Evolutionary conservation across 106 monocot genomes (phyloP).

Genomic region (Acanthochlamys bracteata): DNA sequence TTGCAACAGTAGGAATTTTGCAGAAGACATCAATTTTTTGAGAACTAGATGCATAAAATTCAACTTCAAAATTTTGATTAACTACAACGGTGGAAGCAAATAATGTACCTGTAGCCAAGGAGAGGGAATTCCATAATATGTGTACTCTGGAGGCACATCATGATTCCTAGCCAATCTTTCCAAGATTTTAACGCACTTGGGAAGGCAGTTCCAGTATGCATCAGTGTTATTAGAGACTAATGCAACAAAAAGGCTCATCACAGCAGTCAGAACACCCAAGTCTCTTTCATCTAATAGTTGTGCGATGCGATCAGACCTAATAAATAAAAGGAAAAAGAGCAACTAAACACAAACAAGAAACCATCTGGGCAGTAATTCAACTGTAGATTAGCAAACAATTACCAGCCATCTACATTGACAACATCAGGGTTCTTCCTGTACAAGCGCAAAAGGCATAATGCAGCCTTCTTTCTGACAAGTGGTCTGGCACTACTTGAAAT

Average conservation of each 20-base stretch:
- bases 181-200: slow-evolving; percentile 91
- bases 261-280: slow-evolving; percentile 90
- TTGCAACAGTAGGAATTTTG: too few relatives aligned
- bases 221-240: slow-evolving; percentile 84
- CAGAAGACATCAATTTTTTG: too few relatives aligned
- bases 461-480: slow-evolving; percentile 96
- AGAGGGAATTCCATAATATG: slow-evolving; percentile 98
- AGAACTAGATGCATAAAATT: too few relatives aligned
- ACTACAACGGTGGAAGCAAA: background rate
- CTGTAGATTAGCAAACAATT: background rate
- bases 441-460: slow-evolving; percentile 90
- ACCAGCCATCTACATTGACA: slow-evolving; percentile 97
- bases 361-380: background rate
- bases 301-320: slow-evolving; percentile 93
- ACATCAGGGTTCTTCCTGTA: slow-evolving; percentile 96
- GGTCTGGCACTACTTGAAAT: slow-evolving; percentile 94
- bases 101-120: slow-evolving; percentile 93
- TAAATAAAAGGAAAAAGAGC: slow-evolving; percentile 8
- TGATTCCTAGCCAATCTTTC: slow-evolving; percentile 85
- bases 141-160: slow-evolving; percentile 95
- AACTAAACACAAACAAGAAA: slow-evolving; percentile 6
- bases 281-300: slow-evolving; percentile 99
- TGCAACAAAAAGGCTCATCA: slow-evolving; percentile 96
- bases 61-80: too few relatives aligned
- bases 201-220: slow-evolving; percentile 97